Base-by-base conservation (phyloP, 2,329 filamentous ascomycete genomes). In the Trichoderma brevicompactum region DNA sequence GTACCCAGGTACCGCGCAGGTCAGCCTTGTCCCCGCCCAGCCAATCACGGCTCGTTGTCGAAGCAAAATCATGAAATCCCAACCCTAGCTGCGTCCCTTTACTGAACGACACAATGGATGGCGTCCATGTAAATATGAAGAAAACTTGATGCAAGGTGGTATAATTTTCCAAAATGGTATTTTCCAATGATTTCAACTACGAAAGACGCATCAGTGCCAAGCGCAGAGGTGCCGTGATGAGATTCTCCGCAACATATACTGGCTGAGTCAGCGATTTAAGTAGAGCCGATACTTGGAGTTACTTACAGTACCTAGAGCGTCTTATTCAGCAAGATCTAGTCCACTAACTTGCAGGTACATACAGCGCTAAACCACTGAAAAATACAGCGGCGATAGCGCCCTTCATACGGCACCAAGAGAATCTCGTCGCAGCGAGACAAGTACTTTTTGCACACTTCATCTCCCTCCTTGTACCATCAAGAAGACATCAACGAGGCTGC, bases 1-100 rank as follows among this genome's bases (percentile, higher is more conserved):
- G 64, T 65, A 62, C 64, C 44, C 48, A 34, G 40, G 48, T 65
- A 62, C 64, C 64, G 46, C 62, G 54, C 54, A 52, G 28, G 6
- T 9, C 53, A 65, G 62, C 62, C 62, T 65, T 44, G 62, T 28
- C 46, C 17, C 49, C 2, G 7, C 13, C 15, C 13, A 28, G 40
- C 64, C 64, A 65, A 65, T 65, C 64, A 65, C 12, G 41, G 46
- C 32, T 40, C 0, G 50, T 32, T 28, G 23, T 19, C 58, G 36
- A 17, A 10, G 15, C 5, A n/a, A 15, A 43, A 46, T 38, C 40
- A 23, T 8, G 19, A 28, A n/a, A 8, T 38, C 17, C 32, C 36
- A 38, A 41, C 7, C n/a, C n/a, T 17, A 19, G 12, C 15, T 6
- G 17, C 6, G 5, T 2, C 2, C 43, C 13, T 28, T 36, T 2